Base-by-base conservation (phyloP, 2,329 filamentous ascomycete genomes). In the Kalmusia sp. region DNA sequence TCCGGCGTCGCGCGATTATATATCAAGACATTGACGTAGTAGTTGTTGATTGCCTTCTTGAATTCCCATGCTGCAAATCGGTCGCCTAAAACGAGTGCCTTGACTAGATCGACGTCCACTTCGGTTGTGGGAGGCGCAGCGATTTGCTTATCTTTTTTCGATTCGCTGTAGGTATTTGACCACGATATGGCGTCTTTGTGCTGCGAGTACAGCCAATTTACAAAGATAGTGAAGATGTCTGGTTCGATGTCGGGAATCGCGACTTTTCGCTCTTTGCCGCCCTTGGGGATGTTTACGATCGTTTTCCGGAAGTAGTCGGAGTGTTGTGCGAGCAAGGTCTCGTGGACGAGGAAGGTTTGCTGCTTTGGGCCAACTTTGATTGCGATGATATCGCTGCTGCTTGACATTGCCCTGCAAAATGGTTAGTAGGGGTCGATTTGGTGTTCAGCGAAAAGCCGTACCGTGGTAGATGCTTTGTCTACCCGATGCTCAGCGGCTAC, bases 301-400 rank as follows among this genome's bases (percentile, higher is more conserved):
- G 58, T 57, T 14, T 51, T 51, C 4, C 55, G 31, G 52, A 67
- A 65, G 53, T 59, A 64, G 4, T 52, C 55, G 1, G 58, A 63
- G 40, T 63, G 54, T 12, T 64, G 35, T 1, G 24, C 15, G 7
- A 68, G 45, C 1, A 63, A 41, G 1, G 34, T 37, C n/a, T 44
- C 44, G 38, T 66, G 59, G 4, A 65, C 12, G n/a, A 30, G 19
- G 34, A 55, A 63, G 9, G 37, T 25, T 14, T 34, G 51, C 1
- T 46, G 19, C 4, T 52, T 28, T 4, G 49, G 38, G 6, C 59
- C 54, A 27, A 63, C 38, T 15, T 54, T 30, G 24, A 57, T 19
- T 1, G 41, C 35, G 8, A 54, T 25, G 6, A 49, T 25, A 8
- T 35, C 19, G 15, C 4, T 6, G 4, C 15, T n/a, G 6, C 15